These are phyloP conservation scores for Fonsecaea pedrosoi DNA, from an alignment of 2,329 filamentous ascomycete species.

Conservation along the genomic window DNA sequence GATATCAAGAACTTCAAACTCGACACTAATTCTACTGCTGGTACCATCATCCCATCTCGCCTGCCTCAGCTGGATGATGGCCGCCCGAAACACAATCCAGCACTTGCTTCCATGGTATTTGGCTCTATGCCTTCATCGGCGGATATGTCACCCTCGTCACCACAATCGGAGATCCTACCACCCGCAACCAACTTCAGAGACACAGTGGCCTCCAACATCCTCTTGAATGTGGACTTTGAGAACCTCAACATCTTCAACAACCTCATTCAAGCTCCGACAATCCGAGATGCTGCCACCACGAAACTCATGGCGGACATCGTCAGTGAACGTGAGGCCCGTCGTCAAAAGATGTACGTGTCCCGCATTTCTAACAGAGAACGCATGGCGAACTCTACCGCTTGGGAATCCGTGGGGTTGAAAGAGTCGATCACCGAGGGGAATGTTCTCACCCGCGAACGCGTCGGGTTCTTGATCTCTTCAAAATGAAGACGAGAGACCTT, in stretches of 20 bases:
- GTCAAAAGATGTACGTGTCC: slow-evolving; percentile 28
- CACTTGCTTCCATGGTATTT: slow-evolving; percentile 40
- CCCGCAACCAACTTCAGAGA: slow-evolving; percentile 20
- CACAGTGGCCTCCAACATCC: slow-evolving; percentile 36
- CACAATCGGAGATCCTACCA: slow-evolving; percentile 25
- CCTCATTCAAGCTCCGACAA: slow-evolving; percentile 20
- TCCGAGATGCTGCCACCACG: slow-evolving; percentile 15
- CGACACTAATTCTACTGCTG: slow-evolving; percentile 20
- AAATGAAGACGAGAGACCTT: slow-evolving; percentile 12
- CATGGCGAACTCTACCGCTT: slow-evolving; percentile 32
- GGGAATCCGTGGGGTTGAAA: slow-evolving; percentile 36
- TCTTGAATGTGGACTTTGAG: slow-evolving; percentile 39
- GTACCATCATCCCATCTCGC: slow-evolving; percentile 27
- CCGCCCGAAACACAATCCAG: slow-evolving; percentile 36
- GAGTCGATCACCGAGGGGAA: slow-evolving; percentile 31
- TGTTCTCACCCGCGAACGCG: slow-evolving; percentile 32
- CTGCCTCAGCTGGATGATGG: slow-evolving; percentile 35
- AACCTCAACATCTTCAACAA: slow-evolving; percentile 34
- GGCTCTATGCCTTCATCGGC: slow-evolving; percentile 39
- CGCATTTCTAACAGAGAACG: slow-evolving; percentile 35
- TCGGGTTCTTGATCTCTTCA: slow-evolving; percentile 35
- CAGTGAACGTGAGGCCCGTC: slow-evolving; percentile 35
- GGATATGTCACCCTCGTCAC: slow-evolving; percentile 29
- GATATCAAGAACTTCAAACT: slow-evolving; percentile 35
- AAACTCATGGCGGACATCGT: slow-evolving; percentile 34